Evolutionary conservation across 352 stramenopile species (phyloP).

Genomic region (Blastocystis sp.): DNA sequence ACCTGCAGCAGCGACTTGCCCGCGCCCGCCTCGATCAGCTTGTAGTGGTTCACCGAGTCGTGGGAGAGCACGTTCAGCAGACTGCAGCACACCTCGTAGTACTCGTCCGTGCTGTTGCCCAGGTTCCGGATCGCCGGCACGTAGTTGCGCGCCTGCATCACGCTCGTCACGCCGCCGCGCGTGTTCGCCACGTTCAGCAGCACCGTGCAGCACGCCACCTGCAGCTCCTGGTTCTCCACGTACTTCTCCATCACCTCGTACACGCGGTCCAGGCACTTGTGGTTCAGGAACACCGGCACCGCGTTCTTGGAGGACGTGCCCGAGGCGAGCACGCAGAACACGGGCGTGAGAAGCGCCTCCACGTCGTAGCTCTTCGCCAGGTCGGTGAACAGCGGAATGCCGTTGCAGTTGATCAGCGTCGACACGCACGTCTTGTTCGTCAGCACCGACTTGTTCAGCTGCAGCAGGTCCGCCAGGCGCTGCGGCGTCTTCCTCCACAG

Average conservation of each 20-base stretch:
- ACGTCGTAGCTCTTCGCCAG: conserved; percentile 34
- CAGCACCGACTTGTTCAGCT: conserved; percentile 51
- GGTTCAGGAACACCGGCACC: conserved; percentile 66
- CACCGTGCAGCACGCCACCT: conserved; percentile 40
- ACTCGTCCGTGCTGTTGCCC: conserved; percentile 21
- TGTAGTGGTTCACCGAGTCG: conserved; percentile 65
- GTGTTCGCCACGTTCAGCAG: conserved; percentile 59
- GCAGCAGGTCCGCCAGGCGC: conserved; percentile 52
- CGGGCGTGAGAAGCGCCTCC: conserved; percentile 49
- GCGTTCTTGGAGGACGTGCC: conserved; percentile 40
- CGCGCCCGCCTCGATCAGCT: conserved; percentile 37
- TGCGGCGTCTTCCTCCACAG: conserved; percentile 32
- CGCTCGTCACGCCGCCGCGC: conserved; percentile 46
- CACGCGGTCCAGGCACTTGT: conserved; percentile 64
- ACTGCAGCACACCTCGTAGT: conserved; percentile 55
- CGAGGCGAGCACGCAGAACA: conserved; percentile 32
- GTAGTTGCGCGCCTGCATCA: conserved; percentile 65
- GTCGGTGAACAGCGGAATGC: conserved; percentile 39
- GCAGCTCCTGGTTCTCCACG: conserved; percentile 32
- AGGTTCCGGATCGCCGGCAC: conserved; percentile 43
- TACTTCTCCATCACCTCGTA: conserved; percentile 66
- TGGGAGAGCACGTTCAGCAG: conserved; percentile 48
- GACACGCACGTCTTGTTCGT: conserved; percentile 46
- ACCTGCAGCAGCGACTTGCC: conserved; percentile 22
- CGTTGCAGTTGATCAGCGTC: conserved; percentile 53